Base-by-base conservation (phyloP, 2,329 filamentous ascomycete genomes). In the Dryadomyces quercus-mongolicae region DNA sequence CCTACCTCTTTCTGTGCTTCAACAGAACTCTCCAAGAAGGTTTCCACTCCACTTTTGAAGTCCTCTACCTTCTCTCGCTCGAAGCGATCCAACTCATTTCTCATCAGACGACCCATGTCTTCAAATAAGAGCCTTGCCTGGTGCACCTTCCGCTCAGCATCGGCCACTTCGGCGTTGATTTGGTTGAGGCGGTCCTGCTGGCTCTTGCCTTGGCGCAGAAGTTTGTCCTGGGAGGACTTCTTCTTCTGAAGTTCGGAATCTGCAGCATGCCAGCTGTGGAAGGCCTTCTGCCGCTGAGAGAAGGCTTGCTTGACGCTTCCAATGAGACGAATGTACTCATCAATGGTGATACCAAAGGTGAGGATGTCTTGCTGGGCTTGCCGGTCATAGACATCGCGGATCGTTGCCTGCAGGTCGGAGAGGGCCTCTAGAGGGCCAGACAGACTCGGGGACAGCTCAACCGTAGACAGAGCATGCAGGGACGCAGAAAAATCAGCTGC, bases 21-120 rank as follows among this genome's bases (percentile, higher is more conserved):
- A 4, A 98, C 90, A 3, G 93, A 89, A 64, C 93, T 91, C 74
- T 98, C 93, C 62, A 98, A 70, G 70, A 95, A 98, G 1, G 93
- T 98, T 73, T 98, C 93, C 2, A 98, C 91, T 0, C 91, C 92
- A 58, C 87, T 93, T 76, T 98, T 98, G 70, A 98, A 98, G 67
- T 98, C 93, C 67, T 98, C 93, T 3, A 98, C 93, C 74, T 98
- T 98, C 71, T 98, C 93, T 62, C 81, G 81, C 72, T 98, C 93
- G 64, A 98, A 98, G 18, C 91, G 79, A 63, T 97, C 93, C 60
- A 98, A 75, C 69, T 98, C 93, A 40, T 77, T 78, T 57, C 89
- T 82, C 90, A 98, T 93, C 65, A 96, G 72, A 13, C 90, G 79
- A 15, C 93, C 93, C 91, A 98, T 97, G 65, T 98, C 93, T 61